Evolutionary conservation across 2,329 filamentous ascomycete species (phyloP).

Genomic region (Xylariaceae sp.): DNA sequence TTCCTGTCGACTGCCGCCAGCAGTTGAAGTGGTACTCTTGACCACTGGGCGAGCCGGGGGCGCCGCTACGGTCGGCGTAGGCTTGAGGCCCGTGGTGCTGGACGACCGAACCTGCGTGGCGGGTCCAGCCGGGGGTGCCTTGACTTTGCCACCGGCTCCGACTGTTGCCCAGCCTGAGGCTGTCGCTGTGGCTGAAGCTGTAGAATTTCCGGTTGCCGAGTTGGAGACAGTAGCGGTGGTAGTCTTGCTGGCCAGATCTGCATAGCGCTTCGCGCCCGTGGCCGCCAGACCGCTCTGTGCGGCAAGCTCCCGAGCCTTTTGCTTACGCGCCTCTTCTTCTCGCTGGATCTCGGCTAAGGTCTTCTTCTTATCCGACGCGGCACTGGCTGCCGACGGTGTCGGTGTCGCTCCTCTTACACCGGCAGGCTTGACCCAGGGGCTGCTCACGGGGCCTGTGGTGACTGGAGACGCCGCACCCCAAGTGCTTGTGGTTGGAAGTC

Average conservation of each 20-base stretch:
- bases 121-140: constrained; percentile 63
- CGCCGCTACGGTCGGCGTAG: constrained; percentile 32
- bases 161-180: constrained; percentile 86
- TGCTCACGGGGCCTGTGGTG: constrained; percentile 45
- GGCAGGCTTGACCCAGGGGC: constrained; percentile 63
- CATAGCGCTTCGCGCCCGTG: constrained; percentile 76
- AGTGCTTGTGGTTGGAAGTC: constrained; percentile 80
- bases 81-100: constrained; percentile 41
- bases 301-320: constrained; percentile 54
- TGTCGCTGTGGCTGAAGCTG: constrained; percentile 34
- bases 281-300: constrained; percentile 43
- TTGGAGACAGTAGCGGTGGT: constrained; percentile 35
- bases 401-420: constrained; percentile 37
- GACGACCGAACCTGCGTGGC: constrained; percentile 43
- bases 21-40: constrained; percentile 45
- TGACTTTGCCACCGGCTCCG: constrained; percentile 87
- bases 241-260: constrained; percentile 82
- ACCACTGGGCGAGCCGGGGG: constrained; percentile 44
- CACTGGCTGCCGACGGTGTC: constrained; percentile 29
- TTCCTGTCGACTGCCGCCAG: constrained; percentile 38
- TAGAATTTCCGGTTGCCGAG: constrained; percentile 33
- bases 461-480: constrained; percentile 79
- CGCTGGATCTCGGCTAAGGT: constrained; percentile 93
- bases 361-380: constrained; percentile 60
- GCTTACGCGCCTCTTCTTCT: constrained; percentile 88